Conservation (phyloP, 148 eudicot genomes). For the Camellia sinensis region DNA sequence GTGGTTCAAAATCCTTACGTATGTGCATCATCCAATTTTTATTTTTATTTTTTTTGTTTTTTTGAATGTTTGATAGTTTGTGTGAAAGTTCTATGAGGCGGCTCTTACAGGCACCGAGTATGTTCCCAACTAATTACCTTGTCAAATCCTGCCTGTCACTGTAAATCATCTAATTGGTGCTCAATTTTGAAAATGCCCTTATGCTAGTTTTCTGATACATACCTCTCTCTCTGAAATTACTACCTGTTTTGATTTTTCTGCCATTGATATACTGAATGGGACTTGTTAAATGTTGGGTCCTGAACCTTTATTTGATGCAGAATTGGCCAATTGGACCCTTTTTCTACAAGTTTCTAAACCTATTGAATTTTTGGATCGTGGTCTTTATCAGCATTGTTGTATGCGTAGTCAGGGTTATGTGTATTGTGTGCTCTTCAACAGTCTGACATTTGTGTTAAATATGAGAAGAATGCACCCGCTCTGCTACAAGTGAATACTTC, state of each 20-base stretch:
- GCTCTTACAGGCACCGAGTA: no score
- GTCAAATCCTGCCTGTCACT: not conserved
- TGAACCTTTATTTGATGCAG: not conserved
- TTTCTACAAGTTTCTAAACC: not conserved
- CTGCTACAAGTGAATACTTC: not conserved
- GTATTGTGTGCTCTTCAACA: not conserved
- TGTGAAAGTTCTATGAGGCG: no score
- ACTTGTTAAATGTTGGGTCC: not conserved
- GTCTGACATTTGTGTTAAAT: not conserved
- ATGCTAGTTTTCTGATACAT: not conserved
- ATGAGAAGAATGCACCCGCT: not conserved
- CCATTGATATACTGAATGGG: not conserved
- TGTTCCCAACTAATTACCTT: not conserved
- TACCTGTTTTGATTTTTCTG: not conserved
- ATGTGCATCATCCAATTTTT: no score
- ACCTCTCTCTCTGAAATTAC: not conserved
- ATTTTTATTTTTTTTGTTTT: no score
- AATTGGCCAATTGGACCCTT: not conserved
- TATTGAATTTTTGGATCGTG: not conserved
- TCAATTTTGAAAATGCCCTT: no score
- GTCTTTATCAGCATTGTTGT: not conserved
- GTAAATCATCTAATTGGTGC: not conserved
- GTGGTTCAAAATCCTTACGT: no score
- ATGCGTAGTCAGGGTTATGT: no score
- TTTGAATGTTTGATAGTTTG: no score